A percentile compares a stretch with the other conserved stretches of the same genome.
These are phyloP conservation scores for Fusarium decemcellulare DNA, from an alignment of 2,329 filamentous ascomycete species.

Conservation along the genomic window DNA sequence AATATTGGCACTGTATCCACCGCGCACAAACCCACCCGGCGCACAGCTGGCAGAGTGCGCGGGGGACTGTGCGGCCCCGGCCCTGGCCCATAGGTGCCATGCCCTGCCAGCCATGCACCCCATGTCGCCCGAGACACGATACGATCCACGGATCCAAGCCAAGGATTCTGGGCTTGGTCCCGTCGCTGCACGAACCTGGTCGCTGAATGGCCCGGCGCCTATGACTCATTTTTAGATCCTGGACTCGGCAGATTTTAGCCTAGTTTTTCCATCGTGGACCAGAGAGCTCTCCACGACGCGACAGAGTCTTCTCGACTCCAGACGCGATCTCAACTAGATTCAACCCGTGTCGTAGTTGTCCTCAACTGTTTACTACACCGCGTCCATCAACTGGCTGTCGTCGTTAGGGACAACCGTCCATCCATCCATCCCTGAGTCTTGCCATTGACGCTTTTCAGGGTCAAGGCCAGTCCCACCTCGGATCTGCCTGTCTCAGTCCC, in stretches of 20 bases:
- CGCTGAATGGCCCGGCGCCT: slow-evolving; percentile 51
- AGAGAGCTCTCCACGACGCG: slow-evolving; percentile 17
- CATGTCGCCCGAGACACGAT: background rate
- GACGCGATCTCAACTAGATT: slow-evolving; percentile 11
- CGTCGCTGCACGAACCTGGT: slow-evolving; percentile 49
- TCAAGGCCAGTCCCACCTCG: slow-evolving; percentile 26
- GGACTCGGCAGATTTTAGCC: slow-evolving; percentile 29
- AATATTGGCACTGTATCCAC: slow-evolving; percentile 36
- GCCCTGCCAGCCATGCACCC: background rate
- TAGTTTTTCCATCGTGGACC: background rate
- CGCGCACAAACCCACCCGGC: background rate
- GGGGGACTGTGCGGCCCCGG: slow-evolving; percentile 33
- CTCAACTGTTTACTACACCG: slow-evolving; percentile 33
- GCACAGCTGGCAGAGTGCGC: slow-evolving; percentile 20
- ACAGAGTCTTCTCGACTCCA: background rate
- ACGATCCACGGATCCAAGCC: slow-evolving; percentile 28
- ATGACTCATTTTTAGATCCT: slow-evolving; percentile 52
- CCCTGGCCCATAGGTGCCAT: slow-evolving; percentile 14
- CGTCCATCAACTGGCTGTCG: slow-evolving; percentile 18
- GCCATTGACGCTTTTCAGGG: slow-evolving; percentile 32
- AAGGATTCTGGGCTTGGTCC: slow-evolving; percentile 47
- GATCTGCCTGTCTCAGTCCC: slow-evolving; percentile 15
- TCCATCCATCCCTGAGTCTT: background rate
- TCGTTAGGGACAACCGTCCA: slow-evolving; percentile 35
- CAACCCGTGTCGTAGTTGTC: slow-evolving; percentile 21